These are phyloP conservation scores for Starmerella bacillaris DNA, from an alignment of 805 yeast genomes.

Conservation along the genomic window DNA sequence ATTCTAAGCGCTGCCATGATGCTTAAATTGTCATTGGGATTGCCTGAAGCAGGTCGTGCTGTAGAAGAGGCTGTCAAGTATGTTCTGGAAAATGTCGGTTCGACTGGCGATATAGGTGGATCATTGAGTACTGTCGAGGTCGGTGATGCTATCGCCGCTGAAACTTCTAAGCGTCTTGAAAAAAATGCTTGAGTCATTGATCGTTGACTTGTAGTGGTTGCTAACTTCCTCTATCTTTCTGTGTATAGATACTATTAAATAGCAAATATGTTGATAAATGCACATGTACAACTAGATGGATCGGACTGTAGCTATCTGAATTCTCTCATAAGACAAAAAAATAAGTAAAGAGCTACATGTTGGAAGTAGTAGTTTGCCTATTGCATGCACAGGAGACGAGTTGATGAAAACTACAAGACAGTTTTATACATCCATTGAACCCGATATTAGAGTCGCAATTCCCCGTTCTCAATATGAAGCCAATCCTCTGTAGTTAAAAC, in stretches of 20 bases:
- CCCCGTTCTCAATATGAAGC: conserved; percentile 23
- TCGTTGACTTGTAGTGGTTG: not conserved
- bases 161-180: conserved; percentile 26
- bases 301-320: too few relatives aligned
- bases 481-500: conserved; percentile 42
- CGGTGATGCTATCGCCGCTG: conserved; percentile 78
- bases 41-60: conserved; percentile 69
- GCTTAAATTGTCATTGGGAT: conserved; percentile 75
- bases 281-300: not conserved
- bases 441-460: conserved; percentile 19
- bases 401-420: too few relatives aligned
- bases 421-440: too few relatives aligned
- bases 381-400: too few relatives aligned
- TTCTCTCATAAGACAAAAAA: too few relatives aligned
- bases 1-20: conserved; percentile 94
- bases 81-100: conserved; percentile 65
- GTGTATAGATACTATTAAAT: not conserved
- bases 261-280: not conserved
- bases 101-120: conserved; percentile 88
- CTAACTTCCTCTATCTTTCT: not conserved
- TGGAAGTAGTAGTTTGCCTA: too few relatives aligned
- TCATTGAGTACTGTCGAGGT: conserved; percentile 69
- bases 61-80: conserved; percentile 72
- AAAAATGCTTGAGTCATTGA: not conserved
- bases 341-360: too few relatives aligned